These are phyloP conservation scores for Eucommia ulmoides DNA, from an alignment of 257 asterid genomes.

Conservation along the genomic window DNA sequence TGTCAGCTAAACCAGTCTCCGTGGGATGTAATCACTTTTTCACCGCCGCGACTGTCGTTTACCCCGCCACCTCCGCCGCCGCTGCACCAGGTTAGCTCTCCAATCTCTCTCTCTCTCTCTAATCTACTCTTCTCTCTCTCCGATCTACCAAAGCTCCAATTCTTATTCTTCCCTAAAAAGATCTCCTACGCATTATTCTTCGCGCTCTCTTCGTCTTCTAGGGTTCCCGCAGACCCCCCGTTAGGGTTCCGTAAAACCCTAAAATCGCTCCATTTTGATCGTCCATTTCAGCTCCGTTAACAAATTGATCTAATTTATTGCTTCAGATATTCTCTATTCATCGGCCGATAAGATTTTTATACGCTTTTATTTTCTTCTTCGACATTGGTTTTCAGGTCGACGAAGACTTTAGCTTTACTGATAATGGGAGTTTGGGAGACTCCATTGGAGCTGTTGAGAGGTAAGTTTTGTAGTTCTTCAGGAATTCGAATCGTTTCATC, in stretches of 20 bases:
- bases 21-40: conserved; percentile 56
- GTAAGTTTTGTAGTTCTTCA: conserved; percentile 20
- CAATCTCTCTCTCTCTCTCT: not conserved
- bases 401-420: conserved; percentile 7
- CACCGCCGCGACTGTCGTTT: conserved; percentile 23
- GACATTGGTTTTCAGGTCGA: conserved; percentile 37
- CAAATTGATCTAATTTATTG: conserved; percentile 10
- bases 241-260: conserved; percentile 32
- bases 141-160: too few species aligned
- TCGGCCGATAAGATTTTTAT: too few species aligned
- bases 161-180: too few species aligned
- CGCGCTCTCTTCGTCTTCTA: too few species aligned
- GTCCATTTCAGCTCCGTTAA: conserved; percentile 5
- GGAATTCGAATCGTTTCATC: conserved; percentile 9
- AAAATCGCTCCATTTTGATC: conserved; percentile 18
- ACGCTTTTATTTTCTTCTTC: too few species aligned
- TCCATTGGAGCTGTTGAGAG: conserved; percentile 19
- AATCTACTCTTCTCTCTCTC: not conserved
- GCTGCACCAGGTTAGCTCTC: conserved; percentile 26
- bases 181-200: too few species aligned
- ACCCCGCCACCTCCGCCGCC: conserved; percentile 17
- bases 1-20: conserved; percentile 46
- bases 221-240: conserved; percentile 37
- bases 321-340: too few species aligned
- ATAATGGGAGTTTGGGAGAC: conserved; percentile 25